Conservation (phyloP, 2,329 filamentous ascomycete genomes). For the Metarhizium album region DNA sequence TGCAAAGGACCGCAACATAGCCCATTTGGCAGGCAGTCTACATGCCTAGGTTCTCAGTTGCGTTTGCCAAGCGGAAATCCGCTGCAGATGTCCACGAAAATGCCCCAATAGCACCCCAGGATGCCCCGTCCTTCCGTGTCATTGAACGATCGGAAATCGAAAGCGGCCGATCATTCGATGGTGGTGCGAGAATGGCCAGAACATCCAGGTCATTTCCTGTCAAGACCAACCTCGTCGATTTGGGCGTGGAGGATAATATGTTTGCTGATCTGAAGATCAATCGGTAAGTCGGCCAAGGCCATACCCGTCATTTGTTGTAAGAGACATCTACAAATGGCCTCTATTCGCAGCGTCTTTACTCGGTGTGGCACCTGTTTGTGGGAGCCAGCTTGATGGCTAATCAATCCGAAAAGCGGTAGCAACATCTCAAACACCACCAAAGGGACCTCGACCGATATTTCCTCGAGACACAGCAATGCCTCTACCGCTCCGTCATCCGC, state of each 20-base stretch:
- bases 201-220: slow-evolving; percentile 25
- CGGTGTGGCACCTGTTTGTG: neutral
- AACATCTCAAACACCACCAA: slow-evolving; percentile 52
- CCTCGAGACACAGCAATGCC: slow-evolving; percentile 50
- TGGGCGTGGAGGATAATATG: slow-evolving; percentile 45
- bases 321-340: neutral
- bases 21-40: slow-evolving; percentile 24
- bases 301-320: neutral
- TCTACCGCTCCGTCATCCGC: slow-evolving; percentile 52
- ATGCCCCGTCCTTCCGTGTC: slow-evolving; percentile 46
- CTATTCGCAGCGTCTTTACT: slow-evolving; percentile 6
- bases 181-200: slow-evolving; percentile 32
- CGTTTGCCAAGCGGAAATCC: slow-evolving; percentile 50
- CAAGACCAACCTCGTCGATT: slow-evolving; percentile 25
- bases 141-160: slow-evolving; percentile 40
- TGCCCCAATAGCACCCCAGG: slow-evolving; percentile 30
- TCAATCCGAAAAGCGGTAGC: slow-evolving; percentile 37
- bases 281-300: slow-evolving; percentile 34
- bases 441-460: slow-evolving; percentile 47
- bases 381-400: slow-evolving; percentile 18
- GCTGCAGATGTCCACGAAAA: slow-evolving; percentile 44
- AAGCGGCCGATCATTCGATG: slow-evolving; percentile 38
- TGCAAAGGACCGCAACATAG: neutral
- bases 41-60: slow-evolving; percentile 53
- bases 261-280: slow-evolving; percentile 45